phyloP scores from a whole-genome alignment of 805 yeast genomes.

The Spathaspora girioi region DNA sequence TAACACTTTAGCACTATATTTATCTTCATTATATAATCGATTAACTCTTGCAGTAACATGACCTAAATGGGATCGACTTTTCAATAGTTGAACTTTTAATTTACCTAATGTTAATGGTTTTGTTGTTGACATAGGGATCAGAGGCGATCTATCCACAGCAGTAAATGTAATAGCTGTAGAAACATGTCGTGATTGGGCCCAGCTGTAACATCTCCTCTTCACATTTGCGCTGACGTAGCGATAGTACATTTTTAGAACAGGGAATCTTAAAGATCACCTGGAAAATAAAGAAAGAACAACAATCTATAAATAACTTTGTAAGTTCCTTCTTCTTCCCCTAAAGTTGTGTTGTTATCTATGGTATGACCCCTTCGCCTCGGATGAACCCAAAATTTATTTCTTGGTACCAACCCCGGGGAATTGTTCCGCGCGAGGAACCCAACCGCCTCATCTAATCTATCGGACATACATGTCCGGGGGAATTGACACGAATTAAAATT shows the following conservation, averaged over 20 bases:
- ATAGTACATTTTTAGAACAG: background rate
- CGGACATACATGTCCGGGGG: background rate
- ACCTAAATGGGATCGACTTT: constrained; percentile 74
- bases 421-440: background rate
- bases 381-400: background rate
- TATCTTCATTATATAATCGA: constrained; percentile 78
- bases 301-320: background rate
- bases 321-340: background rate
- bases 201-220: background rate
- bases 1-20: constrained; percentile 63
- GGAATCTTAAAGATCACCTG: background rate
- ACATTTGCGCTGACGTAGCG: background rate
- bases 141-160: constrained; percentile 16
- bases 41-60: constrained; percentile 75
- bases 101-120: constrained; percentile 17
- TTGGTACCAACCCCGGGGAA: background rate
- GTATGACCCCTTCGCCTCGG: background rate
- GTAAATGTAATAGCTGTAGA: constrained; percentile 26
- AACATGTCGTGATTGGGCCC: constrained; percentile 6
- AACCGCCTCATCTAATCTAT: too few relatives aligned
- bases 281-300: background rate
- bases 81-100: constrained; percentile 53
- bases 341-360: too few relatives aligned
- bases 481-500: too few relatives aligned
- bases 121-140: constrained; percentile 6